Percentiles rank a stretch among this genome's conserved stretches.
phyloP scores from a whole-genome alignment of 2,329 filamentous ascomycete genomes.

The Dryadomyces quercus-mongolicae region DNA sequence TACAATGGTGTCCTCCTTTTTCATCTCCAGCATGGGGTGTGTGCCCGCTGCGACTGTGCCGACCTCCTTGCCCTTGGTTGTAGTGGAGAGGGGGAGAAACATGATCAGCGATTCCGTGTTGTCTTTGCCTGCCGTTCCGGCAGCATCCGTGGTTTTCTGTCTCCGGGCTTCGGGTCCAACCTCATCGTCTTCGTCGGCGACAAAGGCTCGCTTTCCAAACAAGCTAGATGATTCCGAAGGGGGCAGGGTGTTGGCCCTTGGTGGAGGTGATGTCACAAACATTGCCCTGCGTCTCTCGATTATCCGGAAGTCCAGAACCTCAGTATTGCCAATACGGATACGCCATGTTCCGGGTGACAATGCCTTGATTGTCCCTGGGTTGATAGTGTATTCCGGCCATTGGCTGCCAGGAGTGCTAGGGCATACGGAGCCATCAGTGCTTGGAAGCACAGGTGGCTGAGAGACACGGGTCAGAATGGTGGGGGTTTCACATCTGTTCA shows the following conservation, averaged over 20 bases:
- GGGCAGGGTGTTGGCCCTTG: too few relatives aligned
- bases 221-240: conserved; percentile 24
- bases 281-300: conserved; percentile 34
- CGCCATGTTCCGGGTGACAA: conserved; percentile 45
- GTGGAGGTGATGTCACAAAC: conserved; percentile 16
- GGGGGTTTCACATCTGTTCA: conserved; percentile 42
- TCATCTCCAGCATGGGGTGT: conserved; percentile 39
- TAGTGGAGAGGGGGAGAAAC: conserved; percentile 38
- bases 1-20: conserved; percentile 34
- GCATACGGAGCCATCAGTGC: conserved; percentile 7
- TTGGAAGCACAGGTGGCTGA: conserved; percentile 22
- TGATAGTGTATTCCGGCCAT: conserved; percentile 20
- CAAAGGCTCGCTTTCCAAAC: conserved; percentile 39
- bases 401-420: conserved; percentile 9
- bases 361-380: conserved; percentile 30
- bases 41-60: conserved; percentile 24
- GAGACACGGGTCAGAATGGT: conserved; percentile 36
- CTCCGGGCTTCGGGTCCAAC: conserved; percentile 23
- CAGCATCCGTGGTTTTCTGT: conserved; percentile 22
- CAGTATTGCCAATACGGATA: conserved; percentile 34
- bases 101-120: conserved; percentile 41
- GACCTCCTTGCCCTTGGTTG: conserved; percentile 34
- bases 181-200: conserved; percentile 28
- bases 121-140: conserved; percentile 14
- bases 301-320: conserved; percentile 45